phyloP scores from a whole-genome alignment of 2,329 filamentous ascomycete species.

The Clarireedia hainanense region DNA sequence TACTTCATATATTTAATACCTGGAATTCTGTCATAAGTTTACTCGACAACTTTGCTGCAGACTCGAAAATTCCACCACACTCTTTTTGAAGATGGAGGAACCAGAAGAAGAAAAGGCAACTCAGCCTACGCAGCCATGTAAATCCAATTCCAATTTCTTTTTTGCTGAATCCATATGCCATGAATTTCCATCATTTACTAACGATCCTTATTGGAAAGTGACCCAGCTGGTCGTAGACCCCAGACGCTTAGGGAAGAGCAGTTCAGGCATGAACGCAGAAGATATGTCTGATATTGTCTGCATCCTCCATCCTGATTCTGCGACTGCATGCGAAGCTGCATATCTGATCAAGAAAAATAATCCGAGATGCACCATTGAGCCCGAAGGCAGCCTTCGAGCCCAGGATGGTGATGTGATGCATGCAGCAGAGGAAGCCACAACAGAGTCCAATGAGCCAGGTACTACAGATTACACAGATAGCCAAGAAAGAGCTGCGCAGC shows the following conservation, averaged over 20 bases:
- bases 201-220: constrained; percentile 36
- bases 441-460: no score
- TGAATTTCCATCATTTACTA: constrained; percentile 5
- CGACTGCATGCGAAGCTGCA: constrained; percentile 60
- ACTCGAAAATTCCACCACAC: constrained; percentile 7
- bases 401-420: no score
- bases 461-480: no score
- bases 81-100: constrained; percentile 22
- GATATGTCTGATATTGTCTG: constrained; percentile 86
- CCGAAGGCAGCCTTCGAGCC: constrained; percentile 34
- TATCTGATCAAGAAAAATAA: constrained; percentile 40
- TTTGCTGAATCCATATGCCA: constrained; percentile 1
- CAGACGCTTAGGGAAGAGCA: constrained; percentile 68
- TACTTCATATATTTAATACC: neutral
- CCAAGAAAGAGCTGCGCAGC: no score
- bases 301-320: constrained; percentile 73
- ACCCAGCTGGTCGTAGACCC: constrained; percentile 80
- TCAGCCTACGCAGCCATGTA: constrained; percentile 26
- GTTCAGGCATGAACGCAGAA: constrained; percentile 73
- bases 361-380: constrained; percentile 54
- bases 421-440: no score
- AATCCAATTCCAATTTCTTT: neutral
- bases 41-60: constrained; percentile 4
- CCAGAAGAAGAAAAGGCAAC: constrained; percentile 8
- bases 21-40: neutral